Evolutionary conservation across 2,329 filamentous ascomycete genomes (phyloP).

Genomic region (Ophiocordyceps robertsii): DNA sequence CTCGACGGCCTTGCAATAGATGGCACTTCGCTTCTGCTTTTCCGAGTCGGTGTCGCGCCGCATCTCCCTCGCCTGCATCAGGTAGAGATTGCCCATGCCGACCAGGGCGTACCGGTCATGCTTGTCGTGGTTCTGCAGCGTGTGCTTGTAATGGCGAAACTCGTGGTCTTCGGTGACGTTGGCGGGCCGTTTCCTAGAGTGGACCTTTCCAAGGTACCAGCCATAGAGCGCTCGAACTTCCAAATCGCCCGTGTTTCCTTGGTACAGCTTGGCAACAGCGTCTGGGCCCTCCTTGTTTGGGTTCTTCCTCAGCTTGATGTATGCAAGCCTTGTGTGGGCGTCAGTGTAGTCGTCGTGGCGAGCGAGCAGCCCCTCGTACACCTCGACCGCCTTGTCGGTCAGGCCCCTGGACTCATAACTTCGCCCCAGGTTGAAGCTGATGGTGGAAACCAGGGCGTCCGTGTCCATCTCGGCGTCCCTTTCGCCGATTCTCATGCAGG

Average conservation of each 20-base stretch:
- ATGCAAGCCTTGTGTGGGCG: slow-evolving; percentile 75
- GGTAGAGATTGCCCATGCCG: slow-evolving; percentile 89
- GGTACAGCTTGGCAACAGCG: slow-evolving; percentile 72
- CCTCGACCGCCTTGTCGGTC: slow-evolving; percentile 69
- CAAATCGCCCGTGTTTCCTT: slow-evolving; percentile 70
- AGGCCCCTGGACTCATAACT: slow-evolving; percentile 82
- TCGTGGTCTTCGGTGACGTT: slow-evolving; percentile 85
- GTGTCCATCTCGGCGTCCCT: slow-evolving; percentile 67
- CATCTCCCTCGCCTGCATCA: slow-evolving; percentile 86
- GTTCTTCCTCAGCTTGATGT: slow-evolving; percentile 71
- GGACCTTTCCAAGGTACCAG: slow-evolving; percentile 78
- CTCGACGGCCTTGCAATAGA: slow-evolving; percentile 85
- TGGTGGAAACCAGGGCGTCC: slow-evolving; percentile 85
- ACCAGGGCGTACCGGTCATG: slow-evolving; percentile 95
- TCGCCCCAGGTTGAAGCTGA: slow-evolving; percentile 90
- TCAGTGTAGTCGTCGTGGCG: slow-evolving; percentile 89
- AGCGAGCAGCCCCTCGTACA: slow-evolving; percentile 74
- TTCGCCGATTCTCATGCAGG: slow-evolving; percentile 70
- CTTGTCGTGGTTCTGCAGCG: slow-evolving; percentile 86
- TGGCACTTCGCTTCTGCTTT: slow-evolving; percentile 76
- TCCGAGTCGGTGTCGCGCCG: slow-evolving; percentile 78
- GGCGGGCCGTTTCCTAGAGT: slow-evolving; percentile 64
- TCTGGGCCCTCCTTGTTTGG: slow-evolving; percentile 80
- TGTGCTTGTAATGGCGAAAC: slow-evolving; percentile 92
- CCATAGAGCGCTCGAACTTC: slow-evolving; percentile 89